Percentiles rank a stretch among this genome's conserved stretches.
These are phyloP conservation scores for Plenodomus lindquistii DNA, from an alignment of 2,329 filamentous ascomycete genomes.

Conservation along the genomic window DNA sequence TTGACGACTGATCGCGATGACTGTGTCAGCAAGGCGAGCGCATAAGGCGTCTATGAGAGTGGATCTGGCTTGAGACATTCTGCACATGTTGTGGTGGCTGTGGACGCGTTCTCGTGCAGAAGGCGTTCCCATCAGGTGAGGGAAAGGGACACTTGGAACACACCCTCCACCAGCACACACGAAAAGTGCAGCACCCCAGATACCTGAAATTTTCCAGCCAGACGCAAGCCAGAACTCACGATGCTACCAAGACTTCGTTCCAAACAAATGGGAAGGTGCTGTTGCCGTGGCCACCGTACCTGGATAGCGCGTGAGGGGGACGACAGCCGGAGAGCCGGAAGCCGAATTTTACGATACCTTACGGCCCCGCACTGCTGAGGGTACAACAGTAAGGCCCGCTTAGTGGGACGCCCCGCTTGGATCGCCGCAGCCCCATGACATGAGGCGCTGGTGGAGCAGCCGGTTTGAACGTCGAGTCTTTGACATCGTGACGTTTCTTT, in stretches of 20 bases:
- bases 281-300: slow-evolving; percentile 14
- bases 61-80: not conserved
- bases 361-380: slow-evolving; percentile 18
- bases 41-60: not conserved
- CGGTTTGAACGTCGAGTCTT: slow-evolving; percentile 17
- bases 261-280: slow-evolving; percentile 27
- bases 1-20: not conserved
- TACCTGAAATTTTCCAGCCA: not conserved
- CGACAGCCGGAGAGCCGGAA: slow-evolving; percentile 20
- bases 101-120: slow-evolving; percentile 6
- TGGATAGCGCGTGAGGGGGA: slow-evolving; percentile 8
- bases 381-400: slow-evolving; percentile 2
- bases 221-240: not conserved
- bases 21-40: slow-evolving; percentile 4
- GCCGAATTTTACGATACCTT: slow-evolving; percentile 15
- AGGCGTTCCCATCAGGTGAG: not conserved
- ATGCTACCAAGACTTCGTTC: slow-evolving; percentile 8
- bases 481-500: slow-evolving; percentile 33
- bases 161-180: slow-evolving; percentile 9
- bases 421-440: slow-evolving; percentile 35
- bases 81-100: slow-evolving; percentile 5
- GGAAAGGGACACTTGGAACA: slow-evolving; percentile 3
- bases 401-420: slow-evolving; percentile 19
- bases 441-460: slow-evolving; percentile 17
- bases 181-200: slow-evolving; percentile 1